Evolutionary conservation across 768 basidiomycete genomes (phyloP), one percentile per base, ranked within the genome.

Genomic region (Hypholoma sublateritium): DNA sequence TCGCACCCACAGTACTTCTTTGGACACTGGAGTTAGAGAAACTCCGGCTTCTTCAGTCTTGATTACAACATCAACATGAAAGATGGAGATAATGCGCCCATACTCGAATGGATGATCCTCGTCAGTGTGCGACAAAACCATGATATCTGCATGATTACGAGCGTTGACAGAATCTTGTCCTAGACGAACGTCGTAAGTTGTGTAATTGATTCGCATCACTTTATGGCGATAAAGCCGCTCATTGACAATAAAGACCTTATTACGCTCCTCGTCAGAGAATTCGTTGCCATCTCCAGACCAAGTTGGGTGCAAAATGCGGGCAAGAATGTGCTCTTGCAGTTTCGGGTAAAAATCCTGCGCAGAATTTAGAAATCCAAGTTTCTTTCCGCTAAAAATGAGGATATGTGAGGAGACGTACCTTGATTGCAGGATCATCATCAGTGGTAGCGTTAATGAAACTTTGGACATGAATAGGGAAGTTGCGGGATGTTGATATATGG

Each of bases 131-230:
- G 25, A 28, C 25, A 28, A 7, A 28, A 28, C 25, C 25, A 28
- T 28, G 25, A 28, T 28, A 28, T 28, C 25, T 28, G 25, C 25
- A 28, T 28, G 25, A 7, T 28, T 28, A 28, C 25, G 25, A 28
- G 25, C 25, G 7, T 28, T 28, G 25, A 28, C 25, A 28, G 25
- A 28, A 7, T 28, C 25, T 28, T 28, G 25, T 3, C 25, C 25
- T 28, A 28, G 7, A 28, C 25, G 25, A 7, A 28, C 25, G 7
- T 28, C 25, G 25, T 28, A 28, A 28, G 25, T 28, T 28, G 25
- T 8, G 69, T 75, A 79, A 59, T 79, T 64, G 53, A 80, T 53
- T 0, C 69, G 71, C 2, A 78, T 13, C 4, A 67, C 60, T 32
- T 70, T 70, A 50, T 74, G 69, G 5, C 25, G 55, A 50, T 61